A percentile compares a stretch with the other conserved stretches of the same genome.
phyloP scores from a whole-genome alignment of 1,284 basidiomycete species.

The Tilletia caries region DNA sequence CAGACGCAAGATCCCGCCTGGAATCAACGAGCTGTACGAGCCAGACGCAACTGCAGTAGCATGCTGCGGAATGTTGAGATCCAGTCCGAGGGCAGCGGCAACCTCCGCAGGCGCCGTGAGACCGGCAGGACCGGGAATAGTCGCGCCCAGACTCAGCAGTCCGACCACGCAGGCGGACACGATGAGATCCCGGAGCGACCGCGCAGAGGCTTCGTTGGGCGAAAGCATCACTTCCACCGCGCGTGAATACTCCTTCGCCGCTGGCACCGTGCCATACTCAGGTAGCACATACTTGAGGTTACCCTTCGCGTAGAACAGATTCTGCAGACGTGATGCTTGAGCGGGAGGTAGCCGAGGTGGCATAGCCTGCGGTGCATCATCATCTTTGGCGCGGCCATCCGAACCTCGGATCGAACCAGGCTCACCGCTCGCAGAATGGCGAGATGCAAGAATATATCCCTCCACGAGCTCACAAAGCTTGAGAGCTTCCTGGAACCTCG shows the following conservation, averaged over 20 bases:
- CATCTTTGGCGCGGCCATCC: background rate
- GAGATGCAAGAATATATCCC: conserved; percentile 6
- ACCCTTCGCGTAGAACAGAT: conserved; percentile 58
- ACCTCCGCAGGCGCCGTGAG: conserved; percentile 32
- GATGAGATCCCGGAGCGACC: conserved; percentile 42
- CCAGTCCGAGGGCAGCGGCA: conserved; percentile 34
- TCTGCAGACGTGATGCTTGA: conserved; percentile 57
- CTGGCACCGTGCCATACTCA: conserved; percentile 31
- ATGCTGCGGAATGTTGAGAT: conserved; percentile 31
- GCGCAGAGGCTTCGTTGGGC: conserved; percentile 24
- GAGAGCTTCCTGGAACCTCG: conserved; percentile 54
- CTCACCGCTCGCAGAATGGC: background rate
- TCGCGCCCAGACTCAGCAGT: conserved; percentile 42
- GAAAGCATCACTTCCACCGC: conserved; percentile 50
- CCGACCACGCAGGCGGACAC: conserved; percentile 42
- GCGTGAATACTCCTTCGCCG: conserved; percentile 55
- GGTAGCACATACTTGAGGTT: conserved; percentile 54
- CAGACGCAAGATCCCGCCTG: conserved; percentile 40
- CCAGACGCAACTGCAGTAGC: conserved; percentile 30
- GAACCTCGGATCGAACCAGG: background rate
- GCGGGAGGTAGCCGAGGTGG: conserved; percentile 46
- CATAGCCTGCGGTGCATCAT: conserved; percentile 26
- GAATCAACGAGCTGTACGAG: conserved; percentile 31
- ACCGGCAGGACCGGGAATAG: conserved; percentile 33
- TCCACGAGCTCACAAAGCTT: conserved; percentile 54